Evolutionary conservation across 768 basidiomycete species (phyloP).

Genomic region (Agrocybe pediades): DNA sequence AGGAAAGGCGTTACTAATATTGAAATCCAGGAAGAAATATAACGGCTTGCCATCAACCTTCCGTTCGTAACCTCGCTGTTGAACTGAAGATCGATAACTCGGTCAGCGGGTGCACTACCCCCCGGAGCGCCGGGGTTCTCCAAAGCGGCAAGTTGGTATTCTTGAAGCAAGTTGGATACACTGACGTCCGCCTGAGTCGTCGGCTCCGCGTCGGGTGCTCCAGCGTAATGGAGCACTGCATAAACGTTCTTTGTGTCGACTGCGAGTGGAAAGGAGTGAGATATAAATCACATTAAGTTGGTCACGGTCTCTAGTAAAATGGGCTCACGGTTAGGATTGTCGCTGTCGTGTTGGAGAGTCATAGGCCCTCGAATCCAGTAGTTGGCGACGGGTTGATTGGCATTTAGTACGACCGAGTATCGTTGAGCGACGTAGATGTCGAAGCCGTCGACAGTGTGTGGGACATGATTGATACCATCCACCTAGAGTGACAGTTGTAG

Average conservation of each 20-base stretch:
- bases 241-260: slow-evolving; percentile 20
- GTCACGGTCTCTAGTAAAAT: background rate
- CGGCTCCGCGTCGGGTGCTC: slow-evolving; percentile 36
- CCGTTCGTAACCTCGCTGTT: slow-evolving; percentile 16
- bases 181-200: slow-evolving; percentile 25
- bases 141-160: slow-evolving; percentile 9
- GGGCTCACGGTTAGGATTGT: slow-evolving; percentile 33
- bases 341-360: slow-evolving; percentile 29
- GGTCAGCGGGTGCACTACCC: slow-evolving; percentile 18
- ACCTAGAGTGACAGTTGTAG: slow-evolving; percentile 27
- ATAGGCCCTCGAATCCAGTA: slow-evolving; percentile 46
- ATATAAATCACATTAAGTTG: no score
- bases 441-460: slow-evolving; percentile 37
- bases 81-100: slow-evolving; percentile 22
- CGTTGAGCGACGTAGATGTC: slow-evolving; percentile 51
- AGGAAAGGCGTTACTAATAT: slow-evolving; percentile 19
- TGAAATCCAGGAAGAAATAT: slow-evolving; percentile 20
- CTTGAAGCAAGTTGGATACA: slow-evolving; percentile 19
- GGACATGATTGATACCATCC: slow-evolving; percentile 36
- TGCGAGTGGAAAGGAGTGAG: background rate
- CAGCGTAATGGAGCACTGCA: slow-evolving; percentile 41
- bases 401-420: slow-evolving; percentile 43
- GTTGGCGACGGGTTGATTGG: slow-evolving; percentile 46
- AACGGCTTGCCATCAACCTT: slow-evolving; percentile 8
- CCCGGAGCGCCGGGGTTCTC: slow-evolving; percentile 24